phyloP scores from a whole-genome alignment of 441 rosid genomes.

The Isatis lusitanica region DNA sequence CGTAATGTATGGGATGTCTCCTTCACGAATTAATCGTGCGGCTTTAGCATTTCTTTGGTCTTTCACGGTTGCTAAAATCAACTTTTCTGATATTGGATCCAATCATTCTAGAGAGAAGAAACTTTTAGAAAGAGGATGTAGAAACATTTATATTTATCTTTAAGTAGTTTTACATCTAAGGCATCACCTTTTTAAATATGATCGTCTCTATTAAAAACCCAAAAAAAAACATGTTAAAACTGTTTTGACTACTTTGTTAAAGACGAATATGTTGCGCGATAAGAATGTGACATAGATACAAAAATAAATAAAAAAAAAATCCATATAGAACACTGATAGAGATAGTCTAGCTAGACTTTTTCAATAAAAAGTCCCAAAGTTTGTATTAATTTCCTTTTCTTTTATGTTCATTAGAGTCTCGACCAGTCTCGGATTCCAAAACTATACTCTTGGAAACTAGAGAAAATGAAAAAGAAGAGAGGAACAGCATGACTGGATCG shows the following conservation, averaged over 20 bases:
- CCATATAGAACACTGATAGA: background rate
- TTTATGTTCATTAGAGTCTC: background rate
- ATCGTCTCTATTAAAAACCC: background rate
- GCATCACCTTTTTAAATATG: background rate
- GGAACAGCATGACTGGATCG: background rate
- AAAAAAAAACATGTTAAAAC: background rate
- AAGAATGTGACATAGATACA: background rate
- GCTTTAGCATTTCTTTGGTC: slow-evolving; percentile 12
- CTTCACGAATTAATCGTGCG: background rate
- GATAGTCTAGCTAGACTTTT: background rate
- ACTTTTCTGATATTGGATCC: background rate
- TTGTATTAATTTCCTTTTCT: background rate
- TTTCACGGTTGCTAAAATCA: background rate
- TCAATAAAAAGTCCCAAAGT: background rate
- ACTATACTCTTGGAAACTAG: background rate
- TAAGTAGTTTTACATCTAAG: background rate
- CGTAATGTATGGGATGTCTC: slow-evolving; percentile 11
- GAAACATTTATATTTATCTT: background rate
- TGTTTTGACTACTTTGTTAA: background rate
- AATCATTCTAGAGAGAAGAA: background rate
- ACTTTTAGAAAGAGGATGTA: background rate
- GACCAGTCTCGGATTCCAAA: background rate
- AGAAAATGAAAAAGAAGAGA: background rate
- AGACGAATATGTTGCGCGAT: background rate
- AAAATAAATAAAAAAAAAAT: background rate